Percentiles rank a stretch among this genome's conserved stretches.
These are phyloP conservation scores for Limnomonas spitsbergensis DNA, from an alignment of 139 green algal genomes.

Conservation along the genomic window DNA sequence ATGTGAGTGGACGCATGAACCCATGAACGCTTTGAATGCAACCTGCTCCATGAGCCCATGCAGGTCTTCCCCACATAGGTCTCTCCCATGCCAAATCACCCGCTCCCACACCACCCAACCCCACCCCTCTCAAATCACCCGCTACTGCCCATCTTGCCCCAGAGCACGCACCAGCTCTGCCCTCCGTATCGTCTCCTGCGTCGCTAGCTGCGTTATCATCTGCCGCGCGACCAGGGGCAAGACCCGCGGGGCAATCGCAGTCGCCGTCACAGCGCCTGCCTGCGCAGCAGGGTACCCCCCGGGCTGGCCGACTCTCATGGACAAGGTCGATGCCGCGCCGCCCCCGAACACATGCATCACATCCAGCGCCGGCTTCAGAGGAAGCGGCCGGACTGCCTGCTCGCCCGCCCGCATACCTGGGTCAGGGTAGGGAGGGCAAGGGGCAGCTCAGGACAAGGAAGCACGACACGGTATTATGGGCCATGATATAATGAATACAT, in stretches of 20 bases:
- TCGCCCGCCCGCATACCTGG: not conserved
- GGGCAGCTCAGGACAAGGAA: too few relatives aligned
- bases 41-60: too few relatives aligned
- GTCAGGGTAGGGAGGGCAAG: not conserved
- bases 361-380: conserved; percentile 53
- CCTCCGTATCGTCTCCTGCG: conserved; percentile 65
- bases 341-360: conserved; percentile 41
- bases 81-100: too few relatives aligned
- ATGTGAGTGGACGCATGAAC: too few relatives aligned
- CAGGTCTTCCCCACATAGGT: too few relatives aligned
- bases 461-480: too few relatives aligned
- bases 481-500: too few relatives aligned
- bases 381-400: conserved; percentile 22
- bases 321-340: not conserved
- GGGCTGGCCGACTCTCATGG: not conserved
- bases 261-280: not conserved
- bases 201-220: conserved; percentile 64
- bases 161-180: conserved; percentile 46
- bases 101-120: too few relatives aligned
- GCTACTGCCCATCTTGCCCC: too few relatives aligned
- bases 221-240: conserved; percentile 69
- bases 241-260: not conserved
- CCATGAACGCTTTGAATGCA: too few relatives aligned
- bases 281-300: not conserved
- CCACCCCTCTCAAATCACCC: too few relatives aligned